Base-by-base conservation (phyloP, 2,329 filamentous ascomycete genomes). In the Bipolaris bicolor region DNA sequence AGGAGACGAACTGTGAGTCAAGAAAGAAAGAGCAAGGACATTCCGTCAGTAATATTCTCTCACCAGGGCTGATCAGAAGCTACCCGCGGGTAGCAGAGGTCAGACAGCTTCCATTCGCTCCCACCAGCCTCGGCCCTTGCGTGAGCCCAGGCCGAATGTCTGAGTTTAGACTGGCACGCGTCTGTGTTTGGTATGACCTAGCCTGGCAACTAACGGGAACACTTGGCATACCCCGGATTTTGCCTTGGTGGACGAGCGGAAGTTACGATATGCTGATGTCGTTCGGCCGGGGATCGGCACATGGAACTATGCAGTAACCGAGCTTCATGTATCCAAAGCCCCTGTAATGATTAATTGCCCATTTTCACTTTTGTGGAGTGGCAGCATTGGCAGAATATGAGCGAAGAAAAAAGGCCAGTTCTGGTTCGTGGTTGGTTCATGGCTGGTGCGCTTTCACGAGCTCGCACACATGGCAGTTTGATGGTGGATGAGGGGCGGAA, bases 221-320 rank as follows among this genome's bases (percentile, higher is more conserved):
- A 34, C 55, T 58, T 58, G 55, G 55, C 55, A 50, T 55, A 58
- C 69, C 69, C 70, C 70, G 70, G 68, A 73, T 70, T 64, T 58
- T 61, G 59, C 50, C 55, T 29, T 63, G 53, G 69, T 73, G 73
- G 72, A 61, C 72, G 72, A 75, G 65, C 73, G 73, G 73, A 75
- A 69, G 63, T 57, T 65, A 61, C 46, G 40, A 55, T 48, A 44
- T 49, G 58, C 50, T 62, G 59, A 57, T 62, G 55, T 65, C 62
- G 63, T 66, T 69, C 67, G 70, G 70, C 65, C 60, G 64, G 63
- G 37, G 53, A 67, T 70, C 70, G 69, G 71, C 66, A 72, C 63
- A 40, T 56, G 58, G 49, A 58, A 51, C 50, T 55, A 55, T 44
- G 45, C 62, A 63, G 45, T 63, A 63, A 48, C 63, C 63, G 55